Base-by-base conservation (phyloP, 371 early-diverging fungal species). In the Lichtheimia ramosa region DNA sequence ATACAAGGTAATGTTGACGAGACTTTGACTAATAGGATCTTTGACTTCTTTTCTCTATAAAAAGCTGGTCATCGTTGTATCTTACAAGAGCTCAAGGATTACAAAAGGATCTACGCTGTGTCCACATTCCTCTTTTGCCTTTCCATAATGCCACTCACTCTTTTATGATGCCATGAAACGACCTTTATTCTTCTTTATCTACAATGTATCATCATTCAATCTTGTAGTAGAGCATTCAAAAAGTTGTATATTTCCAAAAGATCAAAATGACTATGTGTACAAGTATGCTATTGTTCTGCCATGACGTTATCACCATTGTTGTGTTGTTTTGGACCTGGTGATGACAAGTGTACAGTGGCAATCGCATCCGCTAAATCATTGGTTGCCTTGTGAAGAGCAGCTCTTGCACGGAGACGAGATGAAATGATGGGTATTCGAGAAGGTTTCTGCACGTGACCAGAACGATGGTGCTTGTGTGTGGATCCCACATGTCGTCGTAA, bases 371-470 rank as follows among this genome's bases (percentile, higher is more conserved):
- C 46, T n/a, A 46, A 21, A 7, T 46, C 46, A 14, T 46, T 46
- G 2, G 46, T 46, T 46, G 46, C 46, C 21, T 21, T 46, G 46
- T n/a, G n/a, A 2, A 21, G 18, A 21, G 46, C 46, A 21, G 21
- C 21, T 46, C 46, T 46, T n/a, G 46, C 46, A 7, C 46, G 46
- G 18, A 46, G 46, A 21, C 46, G 46, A n/a, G 46, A n/a, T 46
- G 46, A 18, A 14, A 21, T 21, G 46, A 46, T 46, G 46, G 46
- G 46, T 18, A 46, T 46, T 16, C 46, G n/a, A n/a, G 46, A 46
- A n/a, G 46, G 46, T 16, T 46, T 46, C 5, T 18, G 18, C 16
- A 46, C 46, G 46, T 46, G 46, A 46, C 21, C 18, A 18, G 46
- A 34, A 8, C 46, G 46, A n/a, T 46, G 21, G 18, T 46, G 46